Base-by-base conservation (phyloP, 2,329 filamentous ascomycete genomes). In the Neonectria coccinea region DNA sequence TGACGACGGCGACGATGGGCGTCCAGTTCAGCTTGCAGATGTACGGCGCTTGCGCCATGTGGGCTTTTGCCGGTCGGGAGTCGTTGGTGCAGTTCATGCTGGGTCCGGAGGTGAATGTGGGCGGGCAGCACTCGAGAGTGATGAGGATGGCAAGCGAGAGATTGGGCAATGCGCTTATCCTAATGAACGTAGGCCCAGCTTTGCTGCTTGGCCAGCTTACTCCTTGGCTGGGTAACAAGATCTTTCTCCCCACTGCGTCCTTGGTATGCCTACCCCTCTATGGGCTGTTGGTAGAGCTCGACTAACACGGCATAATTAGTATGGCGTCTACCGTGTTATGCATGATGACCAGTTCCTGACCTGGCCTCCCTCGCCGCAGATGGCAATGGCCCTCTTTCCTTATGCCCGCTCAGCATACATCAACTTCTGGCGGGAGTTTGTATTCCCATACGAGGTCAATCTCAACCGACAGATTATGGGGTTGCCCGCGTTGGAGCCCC, bases 291-390 rank as follows among this genome's bases (percentile, higher is more conserved):
- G 11, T 10, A 31, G 12, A 22, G 6, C 16, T 16, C 5, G 16
- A 36, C 59, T 68, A 51, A 70, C 45, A 20, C 18, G 27, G 11
- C 12, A 1, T 53, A 6, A 12, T 11, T 54, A 88, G 86, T 87
- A 84, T 60, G 82, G 81, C 54, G 79, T 82, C 11, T 79, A 81
- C 36, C 80, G 84, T 27, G 72, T 83, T 39, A 78, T 82, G 57
- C 79, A 82, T 47, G 78, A 85, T 44, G 77, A 81, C 31, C 73
- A 81, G n/a, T 78, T 83, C 52, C 76, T 84, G 20, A 72, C 75
- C 14, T 88, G 86, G 86, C 86, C 86, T 1, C 86, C 85, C 0
- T 84, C 85, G 0, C 83, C 85, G 1, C 79, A 82, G 42, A 82
- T 85, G 63, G 83, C 81, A n/a, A 74, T 88, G 56, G 78, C 82